phyloP scores from a whole-genome alignment of 805 yeast species.

The Schwanniomyces pseudopolymorphus region DNA sequence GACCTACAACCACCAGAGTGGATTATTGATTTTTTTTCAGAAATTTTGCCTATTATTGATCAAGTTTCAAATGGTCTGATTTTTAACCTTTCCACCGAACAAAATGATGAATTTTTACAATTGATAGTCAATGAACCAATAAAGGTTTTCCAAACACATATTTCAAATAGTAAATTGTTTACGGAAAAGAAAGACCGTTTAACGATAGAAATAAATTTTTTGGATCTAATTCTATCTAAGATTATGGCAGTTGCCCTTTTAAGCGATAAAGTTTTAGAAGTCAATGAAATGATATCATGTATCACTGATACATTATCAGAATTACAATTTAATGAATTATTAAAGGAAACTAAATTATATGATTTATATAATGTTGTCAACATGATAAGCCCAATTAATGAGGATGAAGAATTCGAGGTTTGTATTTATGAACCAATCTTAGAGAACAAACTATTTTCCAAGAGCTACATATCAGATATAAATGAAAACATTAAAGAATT shows the following conservation, averaged over 20 bases:
- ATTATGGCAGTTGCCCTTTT: constrained; percentile 48
- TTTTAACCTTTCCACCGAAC: constrained; percentile 38
- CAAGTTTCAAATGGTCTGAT: constrained; percentile 34
- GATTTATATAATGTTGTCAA: constrained; percentile 63
- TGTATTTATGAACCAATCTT: constrained; percentile 62
- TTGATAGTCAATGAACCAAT: constrained; percentile 50
- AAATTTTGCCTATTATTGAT: constrained; percentile 58
- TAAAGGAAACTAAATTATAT: constrained; percentile 53
- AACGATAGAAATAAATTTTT: constrained; percentile 56
- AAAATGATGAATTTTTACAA: constrained; percentile 34
- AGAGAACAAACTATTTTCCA: constrained; percentile 58
- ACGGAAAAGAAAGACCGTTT: constrained; percentile 30
- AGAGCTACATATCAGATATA: constrained; percentile 42
- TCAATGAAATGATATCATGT: constrained; percentile 32
- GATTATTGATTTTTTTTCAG: constrained; percentile 64
- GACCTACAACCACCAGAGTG: constrained; percentile 84
- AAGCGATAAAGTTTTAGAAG: constrained; percentile 31
- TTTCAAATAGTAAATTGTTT: constrained; percentile 25
- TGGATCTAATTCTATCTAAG: constrained; percentile 57
- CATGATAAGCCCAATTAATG: constrained; percentile 68
- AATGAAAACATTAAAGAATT: constrained; percentile 48
- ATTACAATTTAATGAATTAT: constrained; percentile 46
- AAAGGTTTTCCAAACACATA: constrained; percentile 34
- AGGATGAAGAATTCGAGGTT: constrained; percentile 53
- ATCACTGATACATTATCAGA: constrained; percentile 40